Evolutionary conservation across 2,329 filamentous ascomycete species (phyloP).

Genomic region (Cordyceps tenuipes): DNA sequence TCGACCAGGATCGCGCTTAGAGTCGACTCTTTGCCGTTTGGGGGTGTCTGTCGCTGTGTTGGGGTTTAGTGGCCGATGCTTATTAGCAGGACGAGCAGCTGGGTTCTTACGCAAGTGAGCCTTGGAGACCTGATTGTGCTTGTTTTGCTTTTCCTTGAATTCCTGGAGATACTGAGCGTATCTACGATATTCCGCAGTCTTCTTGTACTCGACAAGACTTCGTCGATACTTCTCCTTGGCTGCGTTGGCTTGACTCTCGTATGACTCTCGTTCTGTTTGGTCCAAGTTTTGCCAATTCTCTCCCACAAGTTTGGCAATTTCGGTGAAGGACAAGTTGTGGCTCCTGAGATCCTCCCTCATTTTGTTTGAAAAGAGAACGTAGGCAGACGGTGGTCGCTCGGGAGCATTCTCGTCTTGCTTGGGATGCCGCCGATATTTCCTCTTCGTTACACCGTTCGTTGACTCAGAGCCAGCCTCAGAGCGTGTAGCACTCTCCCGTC

Average conservation of each 20-base stretch:
- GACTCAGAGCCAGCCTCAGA: slow-evolving; percentile 37
- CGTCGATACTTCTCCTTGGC: slow-evolving; percentile 71
- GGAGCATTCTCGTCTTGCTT: slow-evolving; percentile 77
- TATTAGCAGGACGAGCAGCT: background rate
- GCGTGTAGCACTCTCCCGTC: slow-evolving; percentile 37
- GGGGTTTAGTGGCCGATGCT: slow-evolving; percentile 4
- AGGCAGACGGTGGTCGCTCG: slow-evolving; percentile 71
- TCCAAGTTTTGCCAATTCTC: slow-evolving; percentile 72
- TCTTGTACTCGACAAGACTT: slow-evolving; percentile 69
- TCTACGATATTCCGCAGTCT: slow-evolving; percentile 58
- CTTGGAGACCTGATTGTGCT: slow-evolving; percentile 43
- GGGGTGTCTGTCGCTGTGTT: slow-evolving; percentile 37
- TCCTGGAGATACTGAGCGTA: slow-evolving; percentile 68
- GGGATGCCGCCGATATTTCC: slow-evolving; percentile 70
- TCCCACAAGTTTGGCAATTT: slow-evolving; percentile 74
- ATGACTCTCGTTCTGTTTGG: slow-evolving; percentile 59
- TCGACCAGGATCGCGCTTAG: slow-evolving; percentile 34
- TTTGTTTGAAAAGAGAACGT: slow-evolving; percentile 80
- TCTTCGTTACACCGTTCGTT: slow-evolving; percentile 44
- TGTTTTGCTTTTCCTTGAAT: slow-evolving; percentile 65
- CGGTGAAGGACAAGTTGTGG: slow-evolving; percentile 69
- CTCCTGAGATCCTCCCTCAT: slow-evolving; percentile 72
- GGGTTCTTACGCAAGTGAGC: background rate
- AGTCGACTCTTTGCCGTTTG: slow-evolving; percentile 28
- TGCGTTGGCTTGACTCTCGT: slow-evolving; percentile 60